phyloP scores from a whole-genome alignment of 2,329 filamentous ascomycete genomes.

The Microascus cirrosus region DNA sequence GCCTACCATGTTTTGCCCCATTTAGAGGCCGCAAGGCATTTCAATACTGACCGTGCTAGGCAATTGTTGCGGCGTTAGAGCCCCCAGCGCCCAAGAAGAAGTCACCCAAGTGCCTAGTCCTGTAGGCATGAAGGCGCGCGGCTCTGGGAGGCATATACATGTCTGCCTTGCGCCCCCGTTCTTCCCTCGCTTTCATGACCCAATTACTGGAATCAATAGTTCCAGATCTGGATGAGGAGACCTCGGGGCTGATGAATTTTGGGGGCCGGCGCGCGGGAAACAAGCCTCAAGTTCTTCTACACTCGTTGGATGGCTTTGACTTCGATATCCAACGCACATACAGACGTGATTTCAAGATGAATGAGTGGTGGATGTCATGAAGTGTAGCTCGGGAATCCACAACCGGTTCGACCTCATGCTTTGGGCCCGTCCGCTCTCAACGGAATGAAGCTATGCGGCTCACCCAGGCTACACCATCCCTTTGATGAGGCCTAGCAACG shows the following conservation, averaged over 20 bases:
- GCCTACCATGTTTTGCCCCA: not conserved
- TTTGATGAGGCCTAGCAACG: not conserved
- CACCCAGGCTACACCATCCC: not conserved
- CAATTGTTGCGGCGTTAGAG: conserved; percentile 90
- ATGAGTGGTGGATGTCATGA: not conserved
- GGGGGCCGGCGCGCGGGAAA: not conserved
- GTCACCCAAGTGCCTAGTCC: conserved; percentile 56
- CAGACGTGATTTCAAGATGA: not conserved
- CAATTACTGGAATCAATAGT: not conserved
- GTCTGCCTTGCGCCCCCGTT: not conserved
- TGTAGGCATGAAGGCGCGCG: conserved; percentile 32
- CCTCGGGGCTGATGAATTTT: not conserved
- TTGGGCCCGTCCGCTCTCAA: not conserved
- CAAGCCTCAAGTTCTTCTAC: not conserved
- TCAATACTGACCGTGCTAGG: conserved; percentile 35
- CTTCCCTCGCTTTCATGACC: not conserved
- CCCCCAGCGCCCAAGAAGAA: conserved; percentile 75
- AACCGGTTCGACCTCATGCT: not conserved
- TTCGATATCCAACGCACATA: not conserved
- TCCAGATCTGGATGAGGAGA: not conserved
- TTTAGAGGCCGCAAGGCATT: not conserved
- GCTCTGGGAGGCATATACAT: not conserved
- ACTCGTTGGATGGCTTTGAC: not conserved
- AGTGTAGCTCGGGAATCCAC: not conserved
- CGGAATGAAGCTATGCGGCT: not conserved